phyloP scores from a whole-genome alignment of 108 stramenopile species.

The Licmophora abbreviata region DNA sequence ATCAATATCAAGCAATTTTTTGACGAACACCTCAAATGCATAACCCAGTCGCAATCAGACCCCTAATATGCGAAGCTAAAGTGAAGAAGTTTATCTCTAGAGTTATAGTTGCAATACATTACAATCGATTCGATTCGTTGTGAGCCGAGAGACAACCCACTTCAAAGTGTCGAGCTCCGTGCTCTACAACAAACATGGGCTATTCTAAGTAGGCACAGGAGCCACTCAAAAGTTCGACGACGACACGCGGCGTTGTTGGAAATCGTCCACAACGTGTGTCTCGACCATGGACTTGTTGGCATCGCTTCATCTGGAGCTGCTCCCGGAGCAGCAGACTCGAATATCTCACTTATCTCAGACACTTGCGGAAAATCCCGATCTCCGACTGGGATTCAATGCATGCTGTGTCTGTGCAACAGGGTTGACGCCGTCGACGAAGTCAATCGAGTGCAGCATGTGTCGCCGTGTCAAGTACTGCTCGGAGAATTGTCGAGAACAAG shows the following conservation, averaged over 20 bases:
- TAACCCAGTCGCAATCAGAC: no score
- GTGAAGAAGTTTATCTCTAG: no score
- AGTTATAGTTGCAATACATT: no score
- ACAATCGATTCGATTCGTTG: no score
- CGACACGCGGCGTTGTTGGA: neutral
- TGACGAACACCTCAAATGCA: conserved; percentile 40
- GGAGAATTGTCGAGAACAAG: conserved; percentile 38
- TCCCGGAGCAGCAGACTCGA: conserved; percentile 59
- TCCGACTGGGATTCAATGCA: conserved; percentile 41
- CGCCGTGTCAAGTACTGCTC: conserved; percentile 75
- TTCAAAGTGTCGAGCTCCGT: no score
- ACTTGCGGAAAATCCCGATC: conserved; percentile 23
- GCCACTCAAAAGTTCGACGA: no score
- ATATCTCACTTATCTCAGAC: conserved; percentile 12
- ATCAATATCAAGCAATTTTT: conserved; percentile 72
- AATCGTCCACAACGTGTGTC: neutral
- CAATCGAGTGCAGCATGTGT: conserved; percentile 44
- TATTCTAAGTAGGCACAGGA: no score
- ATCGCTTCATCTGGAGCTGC: conserved; percentile 48
- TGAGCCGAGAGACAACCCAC: no score
- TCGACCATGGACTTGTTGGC: conserved; percentile 57
- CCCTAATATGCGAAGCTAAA: no score
- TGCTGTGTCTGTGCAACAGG: conserved; percentile 36
- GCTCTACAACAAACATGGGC: no score
- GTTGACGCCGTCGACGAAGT: conserved; percentile 1